Evolutionary conservation across 495 filamentous ascomycete genomes (phyloP), one percentile per base, ranked within the genome.

Genomic region (Rhypophila decipiens): DNA sequence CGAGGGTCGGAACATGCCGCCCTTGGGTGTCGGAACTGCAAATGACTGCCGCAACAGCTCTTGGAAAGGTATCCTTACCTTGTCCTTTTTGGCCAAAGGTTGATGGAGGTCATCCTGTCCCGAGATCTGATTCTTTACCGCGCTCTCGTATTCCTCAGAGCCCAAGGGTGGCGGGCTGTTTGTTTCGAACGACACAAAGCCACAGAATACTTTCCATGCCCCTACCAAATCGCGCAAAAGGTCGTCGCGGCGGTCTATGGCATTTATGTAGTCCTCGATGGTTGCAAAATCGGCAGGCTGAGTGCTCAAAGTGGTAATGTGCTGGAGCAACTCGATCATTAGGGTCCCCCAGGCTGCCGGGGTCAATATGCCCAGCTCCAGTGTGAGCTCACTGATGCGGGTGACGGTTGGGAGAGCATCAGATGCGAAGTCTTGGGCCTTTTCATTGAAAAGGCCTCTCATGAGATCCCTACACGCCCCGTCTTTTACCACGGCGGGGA

Each of bases 201-300:
- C 31, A 24, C 52, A 56, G 35, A 72, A 61, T 19, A 59, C 46
- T 22, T 59, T 56, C 70, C 70, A 74, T 10, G 69, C 62, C 9
- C 63, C 64, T 7, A 68, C 40, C 3, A 74, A 57, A 48, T 74
- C 70, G 18, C 40, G 49, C 2, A 74, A 53, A 38, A 72, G 57
- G 24, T 19, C 56, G 33, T 70, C 53, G 13, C 62, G 59, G 20
- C 44, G 51, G 12, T 47, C 51, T 54, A 65, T 61, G 21, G 50
- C 39, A 10, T 38, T 58, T 24, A 61, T 59, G 37, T 52, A 56
- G n/a, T 43, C 36, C 2, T 53, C 39, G 11, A 59, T 37, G 12
- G 56, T 59, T 10, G 39, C 11, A 37, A 55, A 63, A 5, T 42
- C 46, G 20, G 56, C 49, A 8, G 57, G 50, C 11, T 53, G 48